These are phyloP conservation scores for Hagleromyces aurorensis DNA, from an alignment of 805 yeast genomes.

Conservation along the genomic window DNA sequence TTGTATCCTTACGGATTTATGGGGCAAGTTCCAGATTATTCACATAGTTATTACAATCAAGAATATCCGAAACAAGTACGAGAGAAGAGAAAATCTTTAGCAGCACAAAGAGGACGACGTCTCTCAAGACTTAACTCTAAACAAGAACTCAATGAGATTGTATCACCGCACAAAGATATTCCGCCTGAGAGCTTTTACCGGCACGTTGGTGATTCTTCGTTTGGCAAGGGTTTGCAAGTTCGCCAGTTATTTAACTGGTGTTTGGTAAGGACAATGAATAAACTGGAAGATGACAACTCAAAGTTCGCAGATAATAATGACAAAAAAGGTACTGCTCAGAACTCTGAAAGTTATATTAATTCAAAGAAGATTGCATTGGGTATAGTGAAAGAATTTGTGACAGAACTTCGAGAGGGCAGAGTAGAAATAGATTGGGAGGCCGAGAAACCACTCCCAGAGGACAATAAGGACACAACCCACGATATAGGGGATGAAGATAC, in stretches of 20 bases:
- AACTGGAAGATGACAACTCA: conserved; percentile 12
- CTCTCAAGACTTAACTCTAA: conserved; percentile 23
- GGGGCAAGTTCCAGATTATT: conserved; percentile 8
- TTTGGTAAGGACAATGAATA: conserved; percentile 20
- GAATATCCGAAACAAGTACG: conserved; percentile 9
- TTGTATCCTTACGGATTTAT: conserved; percentile 17
- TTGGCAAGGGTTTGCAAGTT: conserved; percentile 24
- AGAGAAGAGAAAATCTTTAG: conserved; percentile 19
- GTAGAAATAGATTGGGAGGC: conserved; percentile 27
- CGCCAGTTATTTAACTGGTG: conserved; percentile 31
- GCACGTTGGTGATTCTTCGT: conserved; percentile 25
- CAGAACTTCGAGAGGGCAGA: conserved; percentile 22
- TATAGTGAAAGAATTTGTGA: conserved; percentile 28
- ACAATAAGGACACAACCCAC: conserved; percentile 5
- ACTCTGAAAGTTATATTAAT: conserved; percentile 11
- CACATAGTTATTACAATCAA: conserved; percentile 6
- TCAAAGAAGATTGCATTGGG: conserved; percentile 18
- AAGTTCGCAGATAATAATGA: conserved; percentile 1
- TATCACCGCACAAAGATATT: conserved; percentile 29
- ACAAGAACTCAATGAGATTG: conserved; percentile 15
- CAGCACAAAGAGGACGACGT: conserved; percentile 26
- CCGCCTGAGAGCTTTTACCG: conserved; percentile 28
- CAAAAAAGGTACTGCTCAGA: background rate
- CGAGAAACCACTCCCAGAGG: conserved; percentile 9
- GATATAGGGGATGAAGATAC: conserved; percentile 15